These are phyloP conservation scores for Candida glaebosa DNA, from an alignment of 805 yeast genomes.

Conservation along the genomic window DNA sequence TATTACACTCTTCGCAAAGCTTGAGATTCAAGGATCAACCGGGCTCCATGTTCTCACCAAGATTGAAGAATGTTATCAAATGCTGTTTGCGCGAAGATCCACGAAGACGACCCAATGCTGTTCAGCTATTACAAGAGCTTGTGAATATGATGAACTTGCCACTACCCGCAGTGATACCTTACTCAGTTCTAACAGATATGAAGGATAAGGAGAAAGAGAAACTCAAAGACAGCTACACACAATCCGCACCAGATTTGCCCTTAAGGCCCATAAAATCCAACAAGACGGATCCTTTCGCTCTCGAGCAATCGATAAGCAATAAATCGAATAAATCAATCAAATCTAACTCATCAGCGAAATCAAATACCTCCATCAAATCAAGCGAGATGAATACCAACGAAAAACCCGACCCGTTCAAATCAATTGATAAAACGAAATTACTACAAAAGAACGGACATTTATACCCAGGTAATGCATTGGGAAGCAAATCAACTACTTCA, in stretches of 20 bases:
- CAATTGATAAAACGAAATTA: background rate
- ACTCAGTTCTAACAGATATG: slow-evolving; percentile 25
- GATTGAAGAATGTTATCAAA: slow-evolving; percentile 61
- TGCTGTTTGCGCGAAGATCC: slow-evolving; percentile 66
- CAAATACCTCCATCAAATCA: slow-evolving; percentile 18
- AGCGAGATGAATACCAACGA: slow-evolving; percentile 7
- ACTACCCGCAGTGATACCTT: slow-evolving; percentile 42
- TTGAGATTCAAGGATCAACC: slow-evolving; percentile 45
- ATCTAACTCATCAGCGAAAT: slow-evolving; percentile 40
- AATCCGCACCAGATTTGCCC: background rate
- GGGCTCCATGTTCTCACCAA: slow-evolving; percentile 49
- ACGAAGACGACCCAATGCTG: slow-evolving; percentile 66
- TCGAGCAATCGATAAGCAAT: background rate
- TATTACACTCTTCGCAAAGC: slow-evolving; percentile 51
- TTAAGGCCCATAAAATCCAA: background rate
- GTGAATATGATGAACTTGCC: slow-evolving; percentile 52
- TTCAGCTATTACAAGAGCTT: slow-evolving; percentile 66
- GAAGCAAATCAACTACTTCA: slow-evolving; percentile 15
- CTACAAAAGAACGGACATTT: background rate
- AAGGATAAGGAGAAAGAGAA: slow-evolving; percentile 5
- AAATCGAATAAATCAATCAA: slow-evolving; percentile 26
- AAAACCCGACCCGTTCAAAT: slow-evolving; percentile 4
- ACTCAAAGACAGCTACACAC: background rate
- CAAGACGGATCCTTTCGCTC: slow-evolving; percentile 4
- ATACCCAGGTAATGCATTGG: background rate